phyloP scores from a whole-genome alignment of 306 rosid species.

The Vicia sativa region DNA sequence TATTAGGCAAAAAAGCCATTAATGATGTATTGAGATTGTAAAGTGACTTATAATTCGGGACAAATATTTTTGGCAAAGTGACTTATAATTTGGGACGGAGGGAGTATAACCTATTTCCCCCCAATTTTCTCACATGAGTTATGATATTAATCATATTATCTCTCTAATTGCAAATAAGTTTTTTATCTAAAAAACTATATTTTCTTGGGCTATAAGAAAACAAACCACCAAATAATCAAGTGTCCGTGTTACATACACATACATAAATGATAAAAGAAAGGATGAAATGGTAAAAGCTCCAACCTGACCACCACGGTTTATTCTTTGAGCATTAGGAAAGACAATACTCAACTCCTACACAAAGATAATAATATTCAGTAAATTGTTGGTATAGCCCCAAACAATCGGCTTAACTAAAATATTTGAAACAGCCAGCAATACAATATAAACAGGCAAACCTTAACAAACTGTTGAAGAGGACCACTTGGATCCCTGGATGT shows the following conservation, averaged over 20 bases:
- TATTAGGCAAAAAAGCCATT: no score
- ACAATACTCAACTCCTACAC: conserved; percentile 79
- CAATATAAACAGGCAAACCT: conserved; percentile 55
- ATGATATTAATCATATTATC: neutral
- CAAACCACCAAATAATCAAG: conserved; percentile 9
- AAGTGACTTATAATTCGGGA: no score
- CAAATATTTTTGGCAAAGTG: no score
- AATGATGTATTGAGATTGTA: no score
- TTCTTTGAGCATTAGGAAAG: conserved; percentile 86
- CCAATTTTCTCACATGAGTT: neutral
- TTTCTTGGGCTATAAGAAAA: neutral
- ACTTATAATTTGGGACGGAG: no score
- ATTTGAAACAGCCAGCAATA: neutral
- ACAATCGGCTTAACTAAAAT: neutral
- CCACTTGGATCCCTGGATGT: conserved; percentile 92
- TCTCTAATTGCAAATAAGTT: neutral
- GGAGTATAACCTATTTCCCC: conserved; percentile 9
- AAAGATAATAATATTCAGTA: conserved; percentile 9
- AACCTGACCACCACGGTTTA: conserved; percentile 99
- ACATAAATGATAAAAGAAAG: neutral
- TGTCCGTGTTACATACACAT: neutral
- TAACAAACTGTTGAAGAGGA: conserved; percentile 85
- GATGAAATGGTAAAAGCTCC: conserved; percentile 32
- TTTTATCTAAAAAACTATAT: neutral
- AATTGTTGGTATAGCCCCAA: neutral